Conservation (phyloP, 78 protist species). For the Speleostelium caveatum region DNA sequence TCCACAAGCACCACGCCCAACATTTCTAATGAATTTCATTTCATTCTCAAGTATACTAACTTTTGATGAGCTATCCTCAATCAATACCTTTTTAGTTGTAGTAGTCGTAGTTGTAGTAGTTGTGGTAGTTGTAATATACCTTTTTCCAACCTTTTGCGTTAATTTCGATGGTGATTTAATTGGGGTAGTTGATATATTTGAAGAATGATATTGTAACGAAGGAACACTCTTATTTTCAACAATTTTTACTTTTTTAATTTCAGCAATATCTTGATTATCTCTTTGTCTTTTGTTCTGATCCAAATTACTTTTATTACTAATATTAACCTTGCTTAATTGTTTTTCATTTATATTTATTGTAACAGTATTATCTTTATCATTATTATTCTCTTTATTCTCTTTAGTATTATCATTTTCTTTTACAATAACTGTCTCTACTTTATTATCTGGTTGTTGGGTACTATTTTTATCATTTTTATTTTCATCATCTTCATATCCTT, state of each 20-base stretch:
- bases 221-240: too few species aligned
- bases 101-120: constrained; percentile 2
- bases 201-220: too few species aligned
- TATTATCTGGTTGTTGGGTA: too few species aligned
- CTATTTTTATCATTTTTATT: neutral
- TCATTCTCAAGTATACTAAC: constrained; percentile 53
- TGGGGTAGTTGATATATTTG: constrained; percentile 3
- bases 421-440: too few species aligned
- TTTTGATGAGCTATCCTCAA: neutral
- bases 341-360: too few species aligned
- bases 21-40: constrained; percentile 7
- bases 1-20: constrained; percentile 81
- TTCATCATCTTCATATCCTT: neutral
- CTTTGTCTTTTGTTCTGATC: neutral
- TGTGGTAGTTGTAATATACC: neutral
- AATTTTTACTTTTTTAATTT: too few species aligned
- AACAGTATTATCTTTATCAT: too few species aligned
- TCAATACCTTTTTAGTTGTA: neutral
- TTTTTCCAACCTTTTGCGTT: neutral
- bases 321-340: too few species aligned
- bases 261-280: neutral
- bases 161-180: neutral
- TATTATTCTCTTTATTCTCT: too few species aligned
- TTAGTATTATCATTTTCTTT: too few species aligned
- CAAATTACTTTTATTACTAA: neutral